Evolutionary conservation across 208 protist species (phyloP), one percentile per base, ranked within the genome.

Genomic region (Trypanosoma melophagium): DNA sequence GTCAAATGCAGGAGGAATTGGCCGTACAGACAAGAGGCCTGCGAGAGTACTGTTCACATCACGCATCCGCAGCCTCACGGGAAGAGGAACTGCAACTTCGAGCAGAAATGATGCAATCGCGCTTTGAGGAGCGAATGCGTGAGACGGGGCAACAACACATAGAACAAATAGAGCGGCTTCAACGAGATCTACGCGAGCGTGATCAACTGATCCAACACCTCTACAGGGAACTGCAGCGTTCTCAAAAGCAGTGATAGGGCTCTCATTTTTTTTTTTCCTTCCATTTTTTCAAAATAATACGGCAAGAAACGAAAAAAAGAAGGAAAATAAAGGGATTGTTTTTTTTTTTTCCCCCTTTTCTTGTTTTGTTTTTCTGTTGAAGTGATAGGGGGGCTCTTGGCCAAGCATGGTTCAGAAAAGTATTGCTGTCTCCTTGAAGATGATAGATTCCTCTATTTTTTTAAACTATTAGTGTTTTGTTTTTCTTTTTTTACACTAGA

Each of bases 131-230:
- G 14, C 68, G 72, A 35, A 56, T 95, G 45, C 56, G 71, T 61
- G 77, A 81, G 21, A 50, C 83, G 47, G 53, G 71, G 3, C 61
- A 70, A 4, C 79, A 65, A 31, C 75, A 84, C 54, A 70, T 71
- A n/a, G 61, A 69, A 1, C 78, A 84, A 40, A 66, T 79, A 17
- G 86, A 83, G 42, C 77, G 79, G 10, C 78, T 92, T 28, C 74
- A 81, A 44, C 58, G 70, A 9, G 78, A 84, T 12, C 45, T 95
- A 0, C 73, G 82, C 44, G 89, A 95, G 41, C 77, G 82, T 35
- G 89, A 95, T 51, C 77, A 87, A 59, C 71, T 74, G 8, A 83
- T 95, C n/a, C 71, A 81, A 31, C 77, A 75, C 24, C 64, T 89
- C 50, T 89, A 74, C 58, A 75, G 81, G 58, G 40, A 58, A 22